phyloP scores from a whole-genome alignment of 306 rosid genomes.

The Quercus aquifolioides region DNA sequence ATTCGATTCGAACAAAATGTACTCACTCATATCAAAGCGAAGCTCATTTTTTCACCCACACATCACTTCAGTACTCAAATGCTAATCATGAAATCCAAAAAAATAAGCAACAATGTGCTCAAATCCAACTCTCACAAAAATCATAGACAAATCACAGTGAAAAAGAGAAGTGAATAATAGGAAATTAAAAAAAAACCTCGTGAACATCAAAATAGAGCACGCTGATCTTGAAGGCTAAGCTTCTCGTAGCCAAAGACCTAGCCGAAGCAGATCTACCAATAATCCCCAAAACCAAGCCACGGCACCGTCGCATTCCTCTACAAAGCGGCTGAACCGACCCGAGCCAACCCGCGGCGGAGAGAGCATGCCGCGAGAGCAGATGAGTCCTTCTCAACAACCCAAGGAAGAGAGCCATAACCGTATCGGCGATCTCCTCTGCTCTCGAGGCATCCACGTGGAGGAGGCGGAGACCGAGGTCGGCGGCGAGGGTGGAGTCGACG shows the following conservation, averaged over 20 bases:
- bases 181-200: constrained; percentile 32
- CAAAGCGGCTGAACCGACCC: constrained; percentile 96
- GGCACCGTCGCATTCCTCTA: constrained; percentile 97
- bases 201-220: constrained; percentile 85
- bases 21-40: neutral
- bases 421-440: constrained; percentile 94
- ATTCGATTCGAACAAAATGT: neutral
- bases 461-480: constrained; percentile 88
- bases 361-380: constrained; percentile 83
- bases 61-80: neutral
- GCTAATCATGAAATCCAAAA: neutral
- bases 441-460: constrained; percentile 87
- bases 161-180: neutral
- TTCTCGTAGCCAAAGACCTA: constrained; percentile 80
- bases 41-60: neutral
- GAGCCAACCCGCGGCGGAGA: constrained; percentile 97
- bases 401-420: constrained; percentile 93
- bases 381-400: constrained; percentile 95
- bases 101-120: neutral
- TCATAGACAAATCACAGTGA: neutral
- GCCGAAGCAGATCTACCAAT: constrained; percentile 96
- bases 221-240: constrained; percentile 95
- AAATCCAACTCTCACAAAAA: neutral
- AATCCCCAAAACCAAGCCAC: constrained; percentile 90
- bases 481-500: constrained; percentile 78